A percentile compares a stretch with the other conserved stretches of the same genome.
phyloP scores from a whole-genome alignment of 2,329 filamentous ascomycete species.

The Ceratocystis variospora region DNA sequence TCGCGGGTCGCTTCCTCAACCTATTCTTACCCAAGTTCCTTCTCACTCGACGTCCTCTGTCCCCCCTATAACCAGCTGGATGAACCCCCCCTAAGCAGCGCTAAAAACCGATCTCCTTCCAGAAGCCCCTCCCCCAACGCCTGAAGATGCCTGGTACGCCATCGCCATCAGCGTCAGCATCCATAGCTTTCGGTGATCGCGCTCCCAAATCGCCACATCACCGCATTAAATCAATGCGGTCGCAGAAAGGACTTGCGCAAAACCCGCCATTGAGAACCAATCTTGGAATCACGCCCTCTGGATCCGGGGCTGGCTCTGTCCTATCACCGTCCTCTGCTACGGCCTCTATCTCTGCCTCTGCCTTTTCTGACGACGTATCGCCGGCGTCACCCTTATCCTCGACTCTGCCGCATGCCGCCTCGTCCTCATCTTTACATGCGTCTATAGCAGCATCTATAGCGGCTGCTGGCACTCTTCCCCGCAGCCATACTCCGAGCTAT shows the following conservation, averaged over 20 bases:
- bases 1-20: neutral
- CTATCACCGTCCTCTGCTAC: constrained; percentile 2
- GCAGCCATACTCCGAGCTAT: constrained; percentile 50
- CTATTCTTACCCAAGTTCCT: neutral
- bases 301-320: neutral
- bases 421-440: constrained; percentile 10
- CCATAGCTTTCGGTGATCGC: constrained; percentile 8
- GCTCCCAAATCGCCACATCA: constrained; percentile 7
- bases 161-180: neutral
- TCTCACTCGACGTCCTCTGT: neutral
- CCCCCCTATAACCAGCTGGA: neutral
- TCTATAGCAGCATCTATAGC: constrained; percentile 26
- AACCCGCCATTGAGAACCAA: neutral
- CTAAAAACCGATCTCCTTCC: neutral
- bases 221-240: constrained; percentile 17
- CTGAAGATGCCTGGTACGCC: constrained; percentile 11
- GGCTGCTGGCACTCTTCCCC: constrained; percentile 30
- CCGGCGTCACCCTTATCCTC: neutral
- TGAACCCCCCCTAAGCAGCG: neutral
- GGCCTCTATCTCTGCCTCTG: constrained; percentile 1
- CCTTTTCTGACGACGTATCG: neutral
- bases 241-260: constrained; percentile 4
- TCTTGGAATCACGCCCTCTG: neutral
- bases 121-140: neutral
- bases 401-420: constrained; percentile 5